Conservation (phyloP, 345 rosid genomes). For the Linum lewisii region DNA sequence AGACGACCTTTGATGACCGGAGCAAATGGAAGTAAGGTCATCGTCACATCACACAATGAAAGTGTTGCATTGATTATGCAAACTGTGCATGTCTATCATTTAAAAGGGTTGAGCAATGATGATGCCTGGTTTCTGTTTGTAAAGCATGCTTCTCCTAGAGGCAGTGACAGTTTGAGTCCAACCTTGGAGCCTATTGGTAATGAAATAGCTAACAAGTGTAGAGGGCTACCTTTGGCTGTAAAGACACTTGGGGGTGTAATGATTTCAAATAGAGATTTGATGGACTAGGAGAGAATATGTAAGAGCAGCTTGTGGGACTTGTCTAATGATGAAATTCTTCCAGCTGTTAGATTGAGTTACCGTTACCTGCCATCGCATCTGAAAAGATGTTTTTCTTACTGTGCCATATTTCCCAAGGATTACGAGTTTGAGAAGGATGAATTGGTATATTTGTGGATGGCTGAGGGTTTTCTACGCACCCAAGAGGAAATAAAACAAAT, state of each 20-base stretch:
- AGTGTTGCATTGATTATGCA: constrained; percentile 1
- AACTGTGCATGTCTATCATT: not conserved
- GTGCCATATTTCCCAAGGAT: constrained; percentile 3
- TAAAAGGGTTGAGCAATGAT: constrained; percentile 1
- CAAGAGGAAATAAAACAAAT: not conserved
- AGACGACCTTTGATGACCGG: constrained; percentile 2
- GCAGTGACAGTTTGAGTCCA: not conserved
- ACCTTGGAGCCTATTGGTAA: not conserved
- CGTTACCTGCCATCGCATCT: constrained; percentile 3
- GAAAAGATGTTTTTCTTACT: constrained; percentile 1
- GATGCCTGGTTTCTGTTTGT: constrained; percentile 1
- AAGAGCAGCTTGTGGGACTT: constrained; percentile 2
- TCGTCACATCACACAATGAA: not conserved
- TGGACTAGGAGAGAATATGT: not conserved
- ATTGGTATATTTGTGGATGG: not conserved
- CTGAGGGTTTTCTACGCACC: not conserved
- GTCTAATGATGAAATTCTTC: not conserved
- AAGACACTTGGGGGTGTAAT: constrained; percentile 4
- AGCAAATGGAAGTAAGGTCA: not conserved
- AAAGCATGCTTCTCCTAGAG: not conserved
- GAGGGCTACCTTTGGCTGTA: constrained; percentile 3
- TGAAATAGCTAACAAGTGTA: not conserved
- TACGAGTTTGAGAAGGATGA: constrained; percentile 2
- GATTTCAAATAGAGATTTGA: not conserved
- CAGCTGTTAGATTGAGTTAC: not conserved